Evolutionary conservation across 768 basidiomycete genomes (phyloP), one percentile per base, ranked within the genome.

Genomic region (Megacollybia marginata): DNA sequence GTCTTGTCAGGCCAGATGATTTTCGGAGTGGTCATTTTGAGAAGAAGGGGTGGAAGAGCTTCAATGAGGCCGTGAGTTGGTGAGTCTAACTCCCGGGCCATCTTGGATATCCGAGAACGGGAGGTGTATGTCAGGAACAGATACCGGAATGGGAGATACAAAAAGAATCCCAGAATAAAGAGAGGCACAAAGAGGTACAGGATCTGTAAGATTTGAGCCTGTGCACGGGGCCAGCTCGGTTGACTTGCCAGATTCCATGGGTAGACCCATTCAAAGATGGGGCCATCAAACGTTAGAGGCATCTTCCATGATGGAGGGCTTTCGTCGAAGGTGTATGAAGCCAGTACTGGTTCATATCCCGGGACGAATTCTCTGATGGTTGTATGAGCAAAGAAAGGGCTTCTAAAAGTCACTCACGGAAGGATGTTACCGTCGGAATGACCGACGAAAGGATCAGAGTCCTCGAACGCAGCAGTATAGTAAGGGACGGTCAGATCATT

Each of bases 401-500:
- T 23, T 46, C 19, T 51, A 32, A 31, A 50, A 36, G 2, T 38
- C 6, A 55, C 62, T 23, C 50, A 63, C 57, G 66, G 52, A 20
- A 59, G 52, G 32, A 69, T 56, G 2, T 66, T 64, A 33, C 54
- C 55, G 5, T 50, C 51, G 2, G 55, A 50, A 42, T 58, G 57
- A 32, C 47, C 46, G n/a, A 55, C 53, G 50, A 63, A 65, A 5
- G 66, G 68, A 50, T 71, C 69, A 28, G 55, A 48, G 1, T 60
- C 50, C 51, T 68, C 66, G 32, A 70, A 59, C 0, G 62, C 61
- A 12, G 64, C 65, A 1, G 67, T 69, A 13, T 60, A 51, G 53
- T 64, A 72, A 0, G 69, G 67, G 1, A 72, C 70, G 0, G 70
- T 71, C 1, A 59, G 44, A 44, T 71, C 69, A 28, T 60, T 57